phyloP scores from a whole-genome alignment of 495 filamentous ascomycete genomes.

The Penicillium psychrofluorescens region DNA sequence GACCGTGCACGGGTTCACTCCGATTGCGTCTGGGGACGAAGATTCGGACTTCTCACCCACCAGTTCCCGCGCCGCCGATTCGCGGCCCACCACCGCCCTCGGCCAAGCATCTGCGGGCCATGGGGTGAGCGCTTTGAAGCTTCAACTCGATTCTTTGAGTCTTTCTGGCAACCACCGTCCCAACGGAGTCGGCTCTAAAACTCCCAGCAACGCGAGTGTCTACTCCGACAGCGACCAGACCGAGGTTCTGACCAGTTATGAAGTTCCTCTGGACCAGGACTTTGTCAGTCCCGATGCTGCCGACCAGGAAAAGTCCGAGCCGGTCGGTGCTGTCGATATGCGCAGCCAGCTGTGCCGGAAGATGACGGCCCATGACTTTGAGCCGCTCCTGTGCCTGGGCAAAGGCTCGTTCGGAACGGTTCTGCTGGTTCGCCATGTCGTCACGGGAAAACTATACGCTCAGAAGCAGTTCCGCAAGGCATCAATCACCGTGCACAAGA shows the following conservation, averaged over 20 bases:
- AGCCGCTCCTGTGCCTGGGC: slow-evolving; percentile 86
- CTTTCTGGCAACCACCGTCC: slow-evolving; percentile 34
- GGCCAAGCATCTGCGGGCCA: slow-evolving; percentile 49
- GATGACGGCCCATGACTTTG: slow-evolving; percentile 88
- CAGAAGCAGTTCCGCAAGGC: slow-evolving; percentile 99
- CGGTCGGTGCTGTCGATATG: slow-evolving; percentile 14
- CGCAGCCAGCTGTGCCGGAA: slow-evolving; percentile 55
- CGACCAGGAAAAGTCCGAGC: slow-evolving; percentile 25
- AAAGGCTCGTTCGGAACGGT: slow-evolving; percentile 96
- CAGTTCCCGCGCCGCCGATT: slow-evolving; percentile 38
- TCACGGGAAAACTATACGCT: slow-evolving; percentile 84
- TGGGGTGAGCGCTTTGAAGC: slow-evolving; percentile 71
- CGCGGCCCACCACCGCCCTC: slow-evolving; percentile 16
- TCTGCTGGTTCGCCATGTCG: slow-evolving; percentile 76
- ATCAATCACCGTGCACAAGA: slow-evolving; percentile 84
- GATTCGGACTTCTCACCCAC: slow-evolving; percentile 65
- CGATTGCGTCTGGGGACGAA: slow-evolving; percentile 76
- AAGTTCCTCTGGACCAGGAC: slow-evolving; percentile 80
- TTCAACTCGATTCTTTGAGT: slow-evolving; percentile 65
- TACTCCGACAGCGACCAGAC: slow-evolving; percentile 51
- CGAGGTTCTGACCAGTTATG: slow-evolving; percentile 67
- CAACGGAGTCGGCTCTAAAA: slow-evolving; percentile 32
- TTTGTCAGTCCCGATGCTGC: slow-evolving; percentile 71
- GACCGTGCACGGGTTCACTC: slow-evolving; percentile 78
- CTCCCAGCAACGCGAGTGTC: slow-evolving; percentile 47